phyloP scores from a whole-genome alignment of 2,329 filamentous ascomycete genomes.

The Aspergillus sojae region DNA sequence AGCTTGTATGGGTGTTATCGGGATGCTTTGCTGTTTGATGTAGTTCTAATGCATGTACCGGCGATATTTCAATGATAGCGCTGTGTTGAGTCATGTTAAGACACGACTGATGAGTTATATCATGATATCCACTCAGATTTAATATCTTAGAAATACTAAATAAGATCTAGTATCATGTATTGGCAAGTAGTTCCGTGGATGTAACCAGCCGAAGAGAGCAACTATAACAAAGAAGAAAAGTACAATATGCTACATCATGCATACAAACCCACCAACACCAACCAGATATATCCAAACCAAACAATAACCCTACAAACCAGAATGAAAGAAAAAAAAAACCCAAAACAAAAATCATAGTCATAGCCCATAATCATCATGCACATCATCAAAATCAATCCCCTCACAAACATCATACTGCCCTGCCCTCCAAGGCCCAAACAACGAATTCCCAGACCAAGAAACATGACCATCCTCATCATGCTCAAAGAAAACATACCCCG shows the following conservation, averaged over 20 bases:
- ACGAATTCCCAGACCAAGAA: constrained; percentile 35
- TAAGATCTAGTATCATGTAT: not conserved
- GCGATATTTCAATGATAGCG: constrained; percentile 6
- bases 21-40: not conserved
- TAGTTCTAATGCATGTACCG: constrained; percentile 1
- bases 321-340: not conserved
- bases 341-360: constrained; percentile 17
- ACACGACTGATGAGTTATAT: constrained; percentile 3
- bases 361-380: constrained; percentile 24
- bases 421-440: constrained; percentile 42
- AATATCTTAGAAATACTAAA: not conserved
- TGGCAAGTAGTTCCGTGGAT: not conserved
- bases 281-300: not conserved
- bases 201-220: not conserved
- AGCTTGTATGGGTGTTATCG: not conserved
- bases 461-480: constrained; percentile 36
- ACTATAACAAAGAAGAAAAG: not conserved
- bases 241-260: not conserved
- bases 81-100: constrained; percentile 1
- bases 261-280: not conserved
- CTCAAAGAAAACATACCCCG: constrained; percentile 46
- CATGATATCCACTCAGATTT: not conserved
- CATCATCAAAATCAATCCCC: constrained; percentile 38
- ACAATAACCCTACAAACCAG: not conserved
- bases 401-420: constrained; percentile 40